phyloP scores from a whole-genome alignment of 306 rosid species.

The Cajanus cajan region DNA sequence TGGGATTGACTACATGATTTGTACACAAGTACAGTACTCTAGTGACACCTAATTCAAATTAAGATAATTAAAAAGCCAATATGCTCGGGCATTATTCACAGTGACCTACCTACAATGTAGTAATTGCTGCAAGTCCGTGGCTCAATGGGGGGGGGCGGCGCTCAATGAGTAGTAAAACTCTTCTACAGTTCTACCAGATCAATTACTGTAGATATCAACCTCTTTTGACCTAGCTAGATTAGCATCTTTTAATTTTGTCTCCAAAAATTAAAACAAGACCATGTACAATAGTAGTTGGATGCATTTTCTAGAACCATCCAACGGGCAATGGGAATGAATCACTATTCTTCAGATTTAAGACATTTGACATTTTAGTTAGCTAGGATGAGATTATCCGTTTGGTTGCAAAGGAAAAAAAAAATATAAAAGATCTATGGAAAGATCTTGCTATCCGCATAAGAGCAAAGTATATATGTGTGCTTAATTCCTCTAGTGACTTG shows the following conservation, averaged over 20 bases:
- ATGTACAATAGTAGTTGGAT: slow-evolving; percentile 34
- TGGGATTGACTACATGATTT: slow-evolving; percentile 23
- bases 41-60: slow-evolving; percentile 24
- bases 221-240: slow-evolving; percentile 45
- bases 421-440: slow-evolving; percentile 63
- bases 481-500: neutral
- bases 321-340: slow-evolving; percentile 35
- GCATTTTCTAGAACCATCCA: slow-evolving; percentile 41
- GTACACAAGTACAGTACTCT: neutral
- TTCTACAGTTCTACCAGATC: slow-evolving; percentile 38
- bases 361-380: slow-evolving; percentile 9
- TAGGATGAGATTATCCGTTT: slow-evolving; percentile 28
- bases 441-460: slow-evolving; percentile 44
- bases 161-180: slow-evolving; percentile 71
- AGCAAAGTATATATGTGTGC: slow-evolving; percentile 30
- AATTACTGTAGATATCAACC: slow-evolving; percentile 15
- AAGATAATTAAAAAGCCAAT: slow-evolving; percentile 31
- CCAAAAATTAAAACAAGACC: slow-evolving; percentile 12
- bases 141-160: slow-evolving; percentile 87
- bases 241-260: slow-evolving; percentile 31
- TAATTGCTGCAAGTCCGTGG: slow-evolving; percentile 71
- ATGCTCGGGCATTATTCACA: slow-evolving; percentile 51
- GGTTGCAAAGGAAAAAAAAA: slow-evolving; percentile 27
- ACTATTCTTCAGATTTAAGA: slow-evolving; percentile 32
- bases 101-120: slow-evolving; percentile 61